Conservation (phyloP, 2,329 filamentous ascomycete genomes). For the Coniochaeta sp. region DNA sequence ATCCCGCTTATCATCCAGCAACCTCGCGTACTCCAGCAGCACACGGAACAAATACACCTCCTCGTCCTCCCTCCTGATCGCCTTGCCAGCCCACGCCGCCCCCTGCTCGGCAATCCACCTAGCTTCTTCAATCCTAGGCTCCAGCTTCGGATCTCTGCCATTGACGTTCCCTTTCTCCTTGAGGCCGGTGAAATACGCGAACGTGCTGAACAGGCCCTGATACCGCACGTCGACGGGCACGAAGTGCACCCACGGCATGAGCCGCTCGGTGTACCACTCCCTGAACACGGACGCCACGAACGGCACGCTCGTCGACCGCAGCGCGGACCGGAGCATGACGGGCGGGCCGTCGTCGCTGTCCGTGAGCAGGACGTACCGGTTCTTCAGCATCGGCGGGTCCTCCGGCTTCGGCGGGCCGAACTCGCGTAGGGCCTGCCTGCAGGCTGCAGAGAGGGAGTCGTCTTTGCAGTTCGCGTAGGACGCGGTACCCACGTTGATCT, state of each 20-base stretch:
- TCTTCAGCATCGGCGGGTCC: constrained; percentile 44
- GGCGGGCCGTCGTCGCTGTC: constrained; percentile 66
- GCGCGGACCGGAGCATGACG: constrained; percentile 48
- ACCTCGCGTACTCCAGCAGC: constrained; percentile 67
- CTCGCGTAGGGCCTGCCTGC: constrained; percentile 24
- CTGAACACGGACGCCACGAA: constrained; percentile 67
- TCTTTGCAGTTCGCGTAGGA: constrained; percentile 43
- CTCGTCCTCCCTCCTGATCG: constrained; percentile 65
- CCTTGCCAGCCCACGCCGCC: constrained; percentile 55
- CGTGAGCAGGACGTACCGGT: constrained; percentile 65
- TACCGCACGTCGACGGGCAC: constrained; percentile 69
- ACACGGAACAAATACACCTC: constrained; percentile 75
- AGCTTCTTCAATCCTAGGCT: constrained; percentile 44
- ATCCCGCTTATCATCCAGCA: constrained; percentile 57
- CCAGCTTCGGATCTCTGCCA: constrained; percentile 38
- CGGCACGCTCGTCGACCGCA: constrained; percentile 61
- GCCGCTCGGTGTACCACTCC: constrained; percentile 71
- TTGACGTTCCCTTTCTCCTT: constrained; percentile 34
- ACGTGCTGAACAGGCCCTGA: constrained; percentile 65
- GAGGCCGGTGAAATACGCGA: constrained; percentile 66
- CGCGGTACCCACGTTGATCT: constrained; percentile 53
- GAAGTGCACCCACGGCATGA: constrained; percentile 74
- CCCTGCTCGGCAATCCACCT: constrained; percentile 61
- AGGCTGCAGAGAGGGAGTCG: constrained; percentile 26
- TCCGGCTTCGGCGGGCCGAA: constrained; percentile 18